These are phyloP conservation scores for Phaeosphaeriaceae sp. DNA, from an alignment of 2,329 filamentous ascomycete genomes.

Conservation along the genomic window DNA sequence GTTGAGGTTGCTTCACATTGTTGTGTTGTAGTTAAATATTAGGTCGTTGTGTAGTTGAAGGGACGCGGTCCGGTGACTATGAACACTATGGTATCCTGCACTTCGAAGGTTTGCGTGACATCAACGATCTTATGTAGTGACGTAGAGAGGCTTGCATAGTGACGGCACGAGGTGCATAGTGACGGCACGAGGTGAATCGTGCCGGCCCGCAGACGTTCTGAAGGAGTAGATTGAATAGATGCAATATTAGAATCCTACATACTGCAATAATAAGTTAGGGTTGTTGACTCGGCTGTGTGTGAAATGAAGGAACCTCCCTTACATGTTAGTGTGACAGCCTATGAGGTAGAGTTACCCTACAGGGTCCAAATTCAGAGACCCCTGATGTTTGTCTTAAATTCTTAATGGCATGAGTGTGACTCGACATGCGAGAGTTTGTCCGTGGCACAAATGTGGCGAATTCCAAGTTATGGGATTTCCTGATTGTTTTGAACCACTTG, in stretches of 20 bases:
- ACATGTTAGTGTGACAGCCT: background rate
- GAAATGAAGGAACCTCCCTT: slow-evolving; percentile 14
- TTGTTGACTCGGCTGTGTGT: slow-evolving; percentile 10
- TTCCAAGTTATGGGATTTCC: no score
- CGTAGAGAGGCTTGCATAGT: background rate
- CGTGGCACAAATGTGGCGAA: no score
- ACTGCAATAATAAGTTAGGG: background rate
- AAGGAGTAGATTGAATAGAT: background rate
- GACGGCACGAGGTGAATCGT: no score
- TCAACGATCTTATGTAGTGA: slow-evolving; percentile 20
- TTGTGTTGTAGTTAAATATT: slow-evolving; percentile 6
- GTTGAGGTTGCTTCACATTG: slow-evolving; percentile 16
- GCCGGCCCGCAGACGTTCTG: background rate
- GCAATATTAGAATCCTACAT: background rate
- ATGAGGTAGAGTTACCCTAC: no score
- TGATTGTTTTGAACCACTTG: no score
- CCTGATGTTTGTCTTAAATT: no score
- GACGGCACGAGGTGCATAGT: no score
- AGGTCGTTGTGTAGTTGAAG: slow-evolving; percentile 22
- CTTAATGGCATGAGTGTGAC: no score
- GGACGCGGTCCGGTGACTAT: slow-evolving; percentile 7
- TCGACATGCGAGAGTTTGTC: no score
- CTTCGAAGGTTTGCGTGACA: slow-evolving; percentile 10
- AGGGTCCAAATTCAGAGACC: background rate
- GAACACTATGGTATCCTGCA: background rate